Evolutionary conservation across 2,329 filamentous ascomycete species (phyloP).

Genomic region (Alternaria solani): DNA sequence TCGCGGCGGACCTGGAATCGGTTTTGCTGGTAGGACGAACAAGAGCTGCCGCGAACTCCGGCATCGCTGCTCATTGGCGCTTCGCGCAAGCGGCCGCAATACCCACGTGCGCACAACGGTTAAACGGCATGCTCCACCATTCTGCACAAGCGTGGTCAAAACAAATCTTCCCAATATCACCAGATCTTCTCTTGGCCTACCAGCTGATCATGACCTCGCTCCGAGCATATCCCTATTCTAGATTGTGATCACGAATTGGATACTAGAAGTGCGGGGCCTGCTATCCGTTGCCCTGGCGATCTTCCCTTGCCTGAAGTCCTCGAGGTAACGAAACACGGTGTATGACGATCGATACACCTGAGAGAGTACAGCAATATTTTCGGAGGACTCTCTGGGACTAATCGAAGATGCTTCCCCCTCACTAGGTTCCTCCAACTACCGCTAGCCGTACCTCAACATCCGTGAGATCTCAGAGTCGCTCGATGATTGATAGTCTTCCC

Average conservation of each 20-base stretch:
- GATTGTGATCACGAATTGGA: not conserved
- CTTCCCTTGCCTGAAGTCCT: not conserved
- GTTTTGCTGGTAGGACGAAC: not conserved
- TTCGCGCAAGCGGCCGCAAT: not conserved
- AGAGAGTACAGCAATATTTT: not conserved
- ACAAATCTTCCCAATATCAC: not conserved
- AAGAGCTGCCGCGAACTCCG: constrained; percentile 1
- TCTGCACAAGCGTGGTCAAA: not conserved
- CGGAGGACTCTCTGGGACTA: not conserved
- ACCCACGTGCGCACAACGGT: not conserved
- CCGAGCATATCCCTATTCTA: not conserved
- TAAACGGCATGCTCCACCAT: not conserved
- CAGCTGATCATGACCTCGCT: not conserved
- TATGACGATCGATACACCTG: not conserved
- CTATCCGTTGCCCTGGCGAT: not conserved
- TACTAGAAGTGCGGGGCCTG: not conserved
- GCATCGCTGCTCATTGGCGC: not conserved
- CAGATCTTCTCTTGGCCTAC: not conserved
- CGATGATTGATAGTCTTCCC: not conserved
- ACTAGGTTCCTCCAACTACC: not conserved
- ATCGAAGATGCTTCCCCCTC: not conserved
- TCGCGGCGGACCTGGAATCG: constrained; percentile 12
- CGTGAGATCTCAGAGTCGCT: not conserved
- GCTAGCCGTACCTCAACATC: not conserved
- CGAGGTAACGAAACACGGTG: not conserved